Evolutionary conservation across 2,329 filamentous ascomycete species (phyloP), one percentile per base, ranked within the genome.

Genomic region (Trichoderma koningii): DNA sequence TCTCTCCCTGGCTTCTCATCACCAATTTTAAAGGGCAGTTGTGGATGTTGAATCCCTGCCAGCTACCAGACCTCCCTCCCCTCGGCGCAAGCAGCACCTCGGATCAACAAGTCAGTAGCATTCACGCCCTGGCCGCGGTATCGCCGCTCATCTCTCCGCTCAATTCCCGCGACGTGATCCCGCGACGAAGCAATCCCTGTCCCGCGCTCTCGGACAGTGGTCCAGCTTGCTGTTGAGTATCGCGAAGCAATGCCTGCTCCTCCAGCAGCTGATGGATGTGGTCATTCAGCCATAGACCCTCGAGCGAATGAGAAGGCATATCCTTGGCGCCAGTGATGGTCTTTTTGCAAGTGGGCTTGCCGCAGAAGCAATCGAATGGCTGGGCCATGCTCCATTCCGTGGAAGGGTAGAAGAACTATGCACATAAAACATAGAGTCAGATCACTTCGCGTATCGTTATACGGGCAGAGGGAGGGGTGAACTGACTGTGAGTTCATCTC

Each of bases 371-470:
- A 66, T 83, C 77, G 73, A 92, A 92, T 4, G 87, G 82, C 78
- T 91, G 89, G 38, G 86, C 85, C 89, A 92, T 91, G 71, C 81
- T 72, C 88, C 88, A 92, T 76, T 92, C 89, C 1, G 88, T 91
- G 62, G 87, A 90, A 4, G 89, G 88, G 71, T 92, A 92, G 77
- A 91, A 92, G 78, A 91, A 92, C 73, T 85, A 4, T 14, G 30
- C 7, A 38, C 12, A 17, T 41, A 60, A 62, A 30, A 21, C 7
- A 42, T 7, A 3, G 41, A 10, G 10, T 9, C 15, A 47, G 19
- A 30, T 28, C 15, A 55, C 17, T 14, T n/a, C 7, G 21, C 14
- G 7, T 7, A 3, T 34, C 15, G 9, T 23, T n/a, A 48, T 7
- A 30, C 21, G n/a, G 23, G 9, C 4, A 7, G 15, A 28, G 14